phyloP scores from a whole-genome alignment of 441 rosid species.

The Kokia cookei region DNA sequence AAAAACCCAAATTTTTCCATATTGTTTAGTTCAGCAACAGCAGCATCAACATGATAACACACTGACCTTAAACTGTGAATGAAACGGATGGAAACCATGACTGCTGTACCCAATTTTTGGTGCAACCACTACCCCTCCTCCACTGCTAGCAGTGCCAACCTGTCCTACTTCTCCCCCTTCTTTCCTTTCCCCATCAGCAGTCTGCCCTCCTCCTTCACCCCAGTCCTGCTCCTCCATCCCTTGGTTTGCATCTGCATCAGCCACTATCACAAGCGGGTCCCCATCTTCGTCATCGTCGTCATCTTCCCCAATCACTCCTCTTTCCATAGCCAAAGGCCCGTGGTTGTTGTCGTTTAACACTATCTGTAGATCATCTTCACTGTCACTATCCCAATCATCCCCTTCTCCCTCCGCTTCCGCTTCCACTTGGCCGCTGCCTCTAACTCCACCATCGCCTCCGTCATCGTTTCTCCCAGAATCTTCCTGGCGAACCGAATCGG shows the following conservation, averaged over 20 bases:
- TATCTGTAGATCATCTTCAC: conserved; percentile 96
- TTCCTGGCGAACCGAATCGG: conserved; percentile 7
- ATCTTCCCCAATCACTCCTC: conserved; percentile 47
- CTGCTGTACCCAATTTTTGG: conserved; percentile 77
- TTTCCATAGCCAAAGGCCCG: conserved; percentile 47
- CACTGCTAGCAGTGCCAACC: conserved; percentile 33
- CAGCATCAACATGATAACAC: conserved; percentile 20
- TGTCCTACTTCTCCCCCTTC: conserved; percentile 55
- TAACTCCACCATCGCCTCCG: neutral
- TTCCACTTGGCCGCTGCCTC: conserved; percentile 15
- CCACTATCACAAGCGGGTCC: conserved; percentile 78
- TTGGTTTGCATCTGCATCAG: conserved; percentile 56
- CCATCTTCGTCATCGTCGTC: conserved; percentile 67
- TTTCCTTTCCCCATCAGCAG: conserved; percentile 49
- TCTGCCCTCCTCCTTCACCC: conserved; percentile 56
- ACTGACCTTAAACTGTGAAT: conserved; percentile 99
- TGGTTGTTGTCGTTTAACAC: conserved; percentile 75
- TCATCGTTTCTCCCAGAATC: neutral
- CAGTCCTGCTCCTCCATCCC: conserved; percentile 58
- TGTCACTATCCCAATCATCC: conserved; percentile 79
- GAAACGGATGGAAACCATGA: conserved; percentile 91
- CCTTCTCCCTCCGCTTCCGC: conserved; percentile 30
- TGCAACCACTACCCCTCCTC: conserved; percentile 33
- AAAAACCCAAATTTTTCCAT: conserved; percentile 20
- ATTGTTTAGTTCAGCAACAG: conserved; percentile 20